These are phyloP conservation scores for Cardamine occulta DNA, from an alignment of 345 rosid genomes.

Conservation along the genomic window DNA sequence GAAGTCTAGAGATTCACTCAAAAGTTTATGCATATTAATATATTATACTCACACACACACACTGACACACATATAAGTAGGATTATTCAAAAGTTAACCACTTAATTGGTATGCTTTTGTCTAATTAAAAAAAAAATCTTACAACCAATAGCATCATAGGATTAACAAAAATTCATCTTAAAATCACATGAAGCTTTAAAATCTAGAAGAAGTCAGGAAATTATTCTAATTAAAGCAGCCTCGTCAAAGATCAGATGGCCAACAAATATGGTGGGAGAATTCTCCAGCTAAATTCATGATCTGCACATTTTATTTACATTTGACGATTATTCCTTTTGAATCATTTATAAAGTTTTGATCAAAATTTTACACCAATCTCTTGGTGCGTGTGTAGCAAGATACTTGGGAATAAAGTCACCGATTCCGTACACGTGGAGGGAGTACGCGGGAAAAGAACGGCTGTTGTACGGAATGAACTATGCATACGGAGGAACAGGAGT, in stretches of 20 bases:
- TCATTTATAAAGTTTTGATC: background rate
- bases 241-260: background rate
- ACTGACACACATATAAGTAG: too few species aligned
- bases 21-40: background rate
- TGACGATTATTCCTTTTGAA: background rate
- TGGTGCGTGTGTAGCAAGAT: constrained; percentile 49
- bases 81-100: too few species aligned
- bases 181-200: too few species aligned
- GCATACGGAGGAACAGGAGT: constrained; percentile 90
- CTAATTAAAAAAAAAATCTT: too few species aligned
- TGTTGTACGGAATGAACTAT: constrained; percentile 69
- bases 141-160: too few species aligned
- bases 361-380: background rate
- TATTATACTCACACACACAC: too few species aligned
- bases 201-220: too few species aligned
- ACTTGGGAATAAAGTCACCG: constrained; percentile 68
- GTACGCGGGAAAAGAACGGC: constrained; percentile 31
- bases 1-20: background rate
- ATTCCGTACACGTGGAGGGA: constrained; percentile 60
- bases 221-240: background rate
- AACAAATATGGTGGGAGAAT: background rate
- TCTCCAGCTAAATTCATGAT: background rate
- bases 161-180: too few species aligned
- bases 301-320: background rate
- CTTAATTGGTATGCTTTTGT: too few species aligned